A percentile compares a stretch with the other conserved stretches of the same genome.
These are phyloP conservation scores for Xylariaceae sp. DNA, from an alignment of 2,329 filamentous ascomycete species.

Conservation along the genomic window DNA sequence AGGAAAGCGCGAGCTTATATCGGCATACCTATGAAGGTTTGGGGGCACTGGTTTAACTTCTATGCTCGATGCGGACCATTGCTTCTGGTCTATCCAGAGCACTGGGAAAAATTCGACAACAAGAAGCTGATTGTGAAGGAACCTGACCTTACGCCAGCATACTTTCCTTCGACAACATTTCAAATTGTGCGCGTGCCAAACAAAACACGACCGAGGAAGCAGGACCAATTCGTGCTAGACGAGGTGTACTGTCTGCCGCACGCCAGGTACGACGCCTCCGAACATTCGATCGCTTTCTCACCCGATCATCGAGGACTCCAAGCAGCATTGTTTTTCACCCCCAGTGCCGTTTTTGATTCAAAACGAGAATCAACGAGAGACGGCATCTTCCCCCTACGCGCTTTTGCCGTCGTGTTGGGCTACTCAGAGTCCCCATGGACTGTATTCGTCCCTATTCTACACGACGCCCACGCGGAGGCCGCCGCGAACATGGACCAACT, in stretches of 20 bases:
- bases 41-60: not conserved
- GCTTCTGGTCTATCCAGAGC: constrained; percentile 5
- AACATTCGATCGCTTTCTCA: constrained; percentile 6
- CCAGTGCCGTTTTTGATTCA: not conserved
- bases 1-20: not conserved
- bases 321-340: constrained; percentile 2
- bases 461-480: constrained; percentile 1
- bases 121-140: constrained; percentile 9
- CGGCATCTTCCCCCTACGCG: not conserved
- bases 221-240: constrained; percentile 5
- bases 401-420: constrained; percentile 8
- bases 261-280: not conserved
- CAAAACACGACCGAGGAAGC: not conserved
- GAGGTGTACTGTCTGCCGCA: constrained; percentile 9
- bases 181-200: constrained; percentile 5
- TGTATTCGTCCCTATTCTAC: constrained; percentile 9
- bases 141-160: not conserved
- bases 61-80: constrained; percentile 9
- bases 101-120: constrained; percentile 6
- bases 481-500: too few relatives aligned
- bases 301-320: not conserved
- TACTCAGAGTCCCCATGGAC: constrained; percentile 2
- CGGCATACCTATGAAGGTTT: constrained; percentile 5
- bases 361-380: not conserved
- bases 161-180: not conserved